Base-by-base conservation (phyloP, 805 yeast genomes). In the Starmerella geochares region DNA sequence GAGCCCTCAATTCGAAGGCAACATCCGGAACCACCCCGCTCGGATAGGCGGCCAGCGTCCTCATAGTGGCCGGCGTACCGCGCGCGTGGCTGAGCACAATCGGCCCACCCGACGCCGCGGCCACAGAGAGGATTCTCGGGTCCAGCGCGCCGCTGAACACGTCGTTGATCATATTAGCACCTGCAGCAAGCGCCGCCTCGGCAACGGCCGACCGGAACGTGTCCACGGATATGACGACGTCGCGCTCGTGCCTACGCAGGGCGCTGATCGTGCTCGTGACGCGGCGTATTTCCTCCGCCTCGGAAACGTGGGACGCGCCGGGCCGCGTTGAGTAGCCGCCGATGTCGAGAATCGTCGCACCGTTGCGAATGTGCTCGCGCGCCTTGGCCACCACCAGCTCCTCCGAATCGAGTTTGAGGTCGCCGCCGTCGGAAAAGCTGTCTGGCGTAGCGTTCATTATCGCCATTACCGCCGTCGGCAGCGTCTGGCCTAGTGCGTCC, bases 271-370 rank as follows among this genome's bases (percentile, higher is more conserved):
- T 75, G 0, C 92, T 92, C 6, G 85, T 63, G 0, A 88, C 82
- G 38, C 97, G 67, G 2, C 59, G 59, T 42, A 83, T 58, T 63
- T 92, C 98, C 49, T 77, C 88, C n/a, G 74, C 75, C 19, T 64
- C 73, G 2, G 74, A 60, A 0, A 83, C 80, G 48, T 78, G 85
- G 0, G 56, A 60, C 1, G 94, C 78, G 1, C 86, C 86, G 0
- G 98, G 98, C 46, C 94, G 74, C 0, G 98, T 92, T 1, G 96
- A 86, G 50, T 86, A 85, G 1, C 98, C 98, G 8, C 98, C 98
- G 48, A 92, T 74, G 64, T 92, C 98, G 33, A 92, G 71, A 27
- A 92, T 83, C 24, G 72, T 71, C n/a, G 87, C 85, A 1, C 86
- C 87, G 20, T 24, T 81, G 61, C 1, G 79, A 71, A 33, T 35